Evolutionary conservation across 164 flowering plant genomes (phyloP).

Genomic region (Liquidambar formosana): DNA sequence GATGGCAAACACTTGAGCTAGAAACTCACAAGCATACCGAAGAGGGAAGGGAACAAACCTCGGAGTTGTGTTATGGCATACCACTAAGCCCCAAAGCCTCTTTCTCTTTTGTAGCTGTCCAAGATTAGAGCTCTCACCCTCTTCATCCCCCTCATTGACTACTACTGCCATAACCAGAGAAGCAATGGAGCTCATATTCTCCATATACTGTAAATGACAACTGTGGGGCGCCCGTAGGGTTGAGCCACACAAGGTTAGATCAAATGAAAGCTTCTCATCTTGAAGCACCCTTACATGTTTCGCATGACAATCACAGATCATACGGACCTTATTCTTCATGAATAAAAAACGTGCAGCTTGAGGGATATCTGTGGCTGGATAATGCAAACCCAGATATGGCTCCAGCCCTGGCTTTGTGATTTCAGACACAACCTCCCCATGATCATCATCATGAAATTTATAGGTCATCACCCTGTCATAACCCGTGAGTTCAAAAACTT

Average conservation of each 20-base stretch:
- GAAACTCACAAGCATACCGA: constrained; percentile 94
- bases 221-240: constrained; percentile 86
- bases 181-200: constrained; percentile 84
- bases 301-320: constrained; percentile 84
- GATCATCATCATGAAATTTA: constrained; percentile 91
- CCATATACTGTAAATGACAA: constrained; percentile 91
- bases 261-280: constrained; percentile 76
- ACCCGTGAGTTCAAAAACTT: constrained; percentile 84
- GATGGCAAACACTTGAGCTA: constrained; percentile 92
- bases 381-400: constrained; percentile 84
- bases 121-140: constrained; percentile 36
- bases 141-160: constrained; percentile 73
- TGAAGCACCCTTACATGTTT: constrained; percentile 70
- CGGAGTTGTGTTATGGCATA: constrained; percentile 86
- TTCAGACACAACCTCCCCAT: constrained; percentile 84
- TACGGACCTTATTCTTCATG: constrained; percentile 85
- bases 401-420: constrained; percentile 70
- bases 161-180: constrained; percentile 94
- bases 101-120: constrained; percentile 59
- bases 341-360: constrained; percentile 85
- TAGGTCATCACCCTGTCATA: constrained; percentile 91
- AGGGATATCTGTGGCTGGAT: constrained; percentile 92
- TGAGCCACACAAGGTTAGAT: constrained; percentile 88
- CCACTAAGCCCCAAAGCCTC: constrained; percentile 96
- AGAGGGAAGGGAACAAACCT: constrained; percentile 97